Base-by-base conservation (phyloP, 2,329 filamentous ascomycete genomes). In the Nemania diffusa region DNA sequence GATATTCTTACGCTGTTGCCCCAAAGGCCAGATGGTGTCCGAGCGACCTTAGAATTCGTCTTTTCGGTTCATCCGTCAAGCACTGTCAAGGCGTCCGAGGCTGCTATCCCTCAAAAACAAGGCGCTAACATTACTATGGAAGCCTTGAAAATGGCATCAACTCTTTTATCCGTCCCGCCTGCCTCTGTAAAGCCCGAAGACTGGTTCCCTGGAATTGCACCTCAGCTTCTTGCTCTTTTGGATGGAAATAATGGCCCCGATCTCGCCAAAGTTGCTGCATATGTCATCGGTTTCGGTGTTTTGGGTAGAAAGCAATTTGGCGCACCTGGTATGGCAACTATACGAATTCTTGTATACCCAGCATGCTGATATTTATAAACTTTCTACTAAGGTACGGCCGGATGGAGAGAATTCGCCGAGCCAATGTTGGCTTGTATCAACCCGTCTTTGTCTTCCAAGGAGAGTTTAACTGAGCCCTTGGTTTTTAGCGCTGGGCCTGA, bases 1-100 rank as follows among this genome's bases (percentile, higher is more conserved):
- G 83, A 83, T 64, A 82, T 85, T 13, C 81, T 93, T 51, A 88
- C 89, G 1, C 75, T 83, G 13, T 74, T 92, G 9, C 90, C 91
- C 0, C 81, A 92, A 27, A 83, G 90, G 3, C 79, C 81, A 2
- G 84, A 88, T 68, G 91, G 91, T 20, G 88, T 93, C 15, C 85
- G 90, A 37, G 85, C 87, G 27, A 90, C 88, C 0, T 82, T 92
- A 68, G 90, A 92, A 74, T 92, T 92, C 73, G 83, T 93, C 40
- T 90, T 92, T 64, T 85, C 90, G 1, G 88, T 91, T 6, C 90
- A 92, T 68, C 87, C 90, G 0, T 84, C 85, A 68, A 83, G 81
- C 70, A 78, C 79, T 6, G 76, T 81, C 64, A 77, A 78, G 71
- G 60, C 76, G 0, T 78, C 81, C 6, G 82, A 84, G 62, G 79